These are phyloP conservation scores for Lactarius vividus DNA, from an alignment of 768 basidiomycete genomes.

Conservation along the genomic window DNA sequence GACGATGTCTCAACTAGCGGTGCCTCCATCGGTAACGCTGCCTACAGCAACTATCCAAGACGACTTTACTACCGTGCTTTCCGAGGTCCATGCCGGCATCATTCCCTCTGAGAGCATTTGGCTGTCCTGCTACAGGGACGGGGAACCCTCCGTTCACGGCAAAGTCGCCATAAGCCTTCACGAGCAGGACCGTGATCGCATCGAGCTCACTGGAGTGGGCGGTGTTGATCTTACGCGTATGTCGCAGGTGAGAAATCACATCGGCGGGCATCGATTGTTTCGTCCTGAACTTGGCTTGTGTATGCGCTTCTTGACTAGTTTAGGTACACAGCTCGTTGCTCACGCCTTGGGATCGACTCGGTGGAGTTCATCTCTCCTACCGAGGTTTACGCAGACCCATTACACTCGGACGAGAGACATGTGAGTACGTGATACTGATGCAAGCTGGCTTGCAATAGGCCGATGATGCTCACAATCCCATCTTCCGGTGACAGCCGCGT, in stretches of 20 bases:
- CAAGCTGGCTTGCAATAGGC: background rate
- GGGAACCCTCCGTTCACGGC: constrained; percentile 25
- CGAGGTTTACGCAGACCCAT: constrained; percentile 25
- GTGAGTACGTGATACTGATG: constrained; percentile 20
- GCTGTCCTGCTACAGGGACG: constrained; percentile 28
- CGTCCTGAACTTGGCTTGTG: background rate
- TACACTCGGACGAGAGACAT: constrained; percentile 22
- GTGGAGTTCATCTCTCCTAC: constrained; percentile 23
- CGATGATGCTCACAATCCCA: constrained; percentile 3
- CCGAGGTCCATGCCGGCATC: constrained; percentile 24
- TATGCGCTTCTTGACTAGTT: constrained; percentile 13
- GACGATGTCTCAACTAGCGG: background rate
- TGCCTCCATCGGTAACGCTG: constrained; percentile 19
- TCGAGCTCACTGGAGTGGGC: constrained; percentile 20
- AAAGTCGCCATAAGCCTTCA: constrained; percentile 23
- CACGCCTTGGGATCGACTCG: constrained; percentile 18
- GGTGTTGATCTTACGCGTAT: constrained; percentile 20
- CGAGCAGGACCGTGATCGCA: constrained; percentile 26
- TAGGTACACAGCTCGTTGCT: constrained; percentile 22
- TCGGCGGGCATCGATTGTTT: background rate
- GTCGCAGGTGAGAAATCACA: constrained; percentile 18
- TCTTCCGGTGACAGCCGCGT: constrained; percentile 19
- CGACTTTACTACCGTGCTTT: constrained; percentile 24
- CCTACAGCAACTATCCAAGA: constrained; percentile 27
- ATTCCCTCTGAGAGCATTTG: constrained; percentile 26